Conservation (phyloP, 1,139 yeast species). For the Entelexis sorbosivorans region DNA sequence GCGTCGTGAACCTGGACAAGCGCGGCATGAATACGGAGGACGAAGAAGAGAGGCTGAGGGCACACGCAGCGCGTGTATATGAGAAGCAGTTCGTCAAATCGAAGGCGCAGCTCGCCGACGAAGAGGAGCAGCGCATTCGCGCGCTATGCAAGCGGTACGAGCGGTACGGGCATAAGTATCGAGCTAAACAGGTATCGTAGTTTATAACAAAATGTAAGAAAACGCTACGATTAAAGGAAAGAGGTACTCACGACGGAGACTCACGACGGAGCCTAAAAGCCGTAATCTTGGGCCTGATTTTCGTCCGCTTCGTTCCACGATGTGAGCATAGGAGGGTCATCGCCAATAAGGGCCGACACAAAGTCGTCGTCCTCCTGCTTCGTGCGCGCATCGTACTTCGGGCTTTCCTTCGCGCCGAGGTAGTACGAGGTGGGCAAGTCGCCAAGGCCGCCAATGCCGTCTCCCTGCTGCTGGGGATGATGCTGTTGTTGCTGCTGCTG, state of each 20-base stretch:
- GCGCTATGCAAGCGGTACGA: conserved; percentile 15
- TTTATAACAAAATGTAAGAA: background rate
- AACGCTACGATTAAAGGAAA: background rate
- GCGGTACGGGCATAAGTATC: conserved; percentile 19
- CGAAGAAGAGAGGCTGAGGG: background rate
- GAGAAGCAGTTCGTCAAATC: conserved; percentile 19
- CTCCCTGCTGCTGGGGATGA: background rate
- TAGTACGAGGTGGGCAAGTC: conserved; percentile 20
- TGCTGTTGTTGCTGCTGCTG: conserved; percentile 1
- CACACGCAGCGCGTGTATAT: background rate
- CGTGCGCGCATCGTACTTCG: background rate
- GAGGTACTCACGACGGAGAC: background rate
- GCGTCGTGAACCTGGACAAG: conserved; percentile 22
- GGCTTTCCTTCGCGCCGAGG: conserved; percentile 10
- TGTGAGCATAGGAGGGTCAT: conserved; percentile 14
- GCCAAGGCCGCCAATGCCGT: conserved; percentile 7
- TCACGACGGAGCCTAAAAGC: too few species aligned
- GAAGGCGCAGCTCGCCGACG: conserved; percentile 23
- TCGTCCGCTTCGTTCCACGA: conserved; percentile 14
- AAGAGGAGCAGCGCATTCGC: conserved; percentile 15
- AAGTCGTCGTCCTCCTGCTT: background rate
- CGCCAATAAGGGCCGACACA: conserved; percentile 14
- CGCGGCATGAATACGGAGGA: background rate
- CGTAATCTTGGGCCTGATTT: background rate
- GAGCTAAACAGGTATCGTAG: background rate